Base-by-base conservation (phyloP, 2,329 filamentous ascomycete genomes). In the Alternaria ventricosa region DNA sequence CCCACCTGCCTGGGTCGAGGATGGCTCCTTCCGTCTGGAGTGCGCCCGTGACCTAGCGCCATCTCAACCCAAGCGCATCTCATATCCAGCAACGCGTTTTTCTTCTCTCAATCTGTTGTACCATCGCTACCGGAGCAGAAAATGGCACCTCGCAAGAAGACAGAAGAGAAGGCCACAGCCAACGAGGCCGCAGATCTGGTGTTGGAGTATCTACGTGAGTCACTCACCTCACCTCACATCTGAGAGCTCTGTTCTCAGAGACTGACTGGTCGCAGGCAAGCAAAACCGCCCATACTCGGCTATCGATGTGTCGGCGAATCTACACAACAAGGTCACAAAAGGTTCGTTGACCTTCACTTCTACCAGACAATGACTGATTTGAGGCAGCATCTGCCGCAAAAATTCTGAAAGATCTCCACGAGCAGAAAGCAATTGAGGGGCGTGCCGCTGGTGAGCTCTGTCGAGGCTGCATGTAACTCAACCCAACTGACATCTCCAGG, bases 241-340 rank as follows among this genome's bases (percentile, higher is more conserved):
- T 28, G 13, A 36, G 50, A 27, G 50, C 22, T 44, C 28, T 30
- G 5, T 11, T 6, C 10, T 27, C 10, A 20, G 57, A 27, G 20
- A 20, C 58, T 73, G 30, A 72, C 11, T 4, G 41, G 18, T 13
- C 55, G 18, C 60, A 86, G 84, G 78, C 41, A 81, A 82, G 69
- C 83, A 86, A 61, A 86, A 86, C 76, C 84, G 85, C 65, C 85
- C 85, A 4, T 87, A 87, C 71, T 87, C 85, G 12, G 85, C 85
- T 4, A 86, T 84, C 49, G 88, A 90, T 51, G 81, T 90, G 45
- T 88, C 86, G 58, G 81, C 84, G 12, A 90, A 90, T 75, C 79
- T 90, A 44, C 87, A 88, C 71, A 88, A 88, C 69, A 86, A 84
- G 64, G 85, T 88, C 61, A 85, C 85, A 13, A 89, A 89, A 80